These are phyloP conservation scores for Fonsecaea nubica DNA, from an alignment of 2,329 filamentous ascomycete species.

Conservation along the genomic window DNA sequence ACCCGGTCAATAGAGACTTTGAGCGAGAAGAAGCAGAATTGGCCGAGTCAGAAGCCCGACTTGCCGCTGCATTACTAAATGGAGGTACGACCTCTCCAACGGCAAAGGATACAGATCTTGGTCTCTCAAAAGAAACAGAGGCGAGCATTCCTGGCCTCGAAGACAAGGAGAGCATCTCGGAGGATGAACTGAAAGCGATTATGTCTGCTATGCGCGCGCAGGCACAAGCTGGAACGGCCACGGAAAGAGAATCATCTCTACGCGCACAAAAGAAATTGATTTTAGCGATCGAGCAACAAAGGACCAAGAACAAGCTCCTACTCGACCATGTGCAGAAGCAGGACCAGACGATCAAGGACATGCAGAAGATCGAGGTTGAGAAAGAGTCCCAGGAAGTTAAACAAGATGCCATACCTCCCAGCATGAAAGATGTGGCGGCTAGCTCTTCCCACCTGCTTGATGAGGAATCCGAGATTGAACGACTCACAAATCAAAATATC, in stretches of 20 bases:
- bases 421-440: constrained; percentile 26
- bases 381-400: constrained; percentile 15
- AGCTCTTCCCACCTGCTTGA: constrained; percentile 4
- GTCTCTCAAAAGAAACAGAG: constrained; percentile 7
- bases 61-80: constrained; percentile 37
- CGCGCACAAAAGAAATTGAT: constrained; percentile 40
- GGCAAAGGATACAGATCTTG: constrained; percentile 7
- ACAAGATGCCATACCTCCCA: constrained; percentile 21
- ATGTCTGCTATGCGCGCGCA: constrained; percentile 41
- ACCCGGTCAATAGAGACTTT: constrained; percentile 31
- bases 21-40: constrained; percentile 38
- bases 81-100: constrained; percentile 17
- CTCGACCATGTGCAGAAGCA: constrained; percentile 37
- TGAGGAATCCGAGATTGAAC: constrained; percentile 33
- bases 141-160: constrained; percentile 8
- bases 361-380: constrained; percentile 30
- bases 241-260: constrained; percentile 34
- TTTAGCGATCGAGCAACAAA: constrained; percentile 35
- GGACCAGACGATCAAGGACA: constrained; percentile 32
- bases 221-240: constrained; percentile 34
- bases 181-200: constrained; percentile 40
- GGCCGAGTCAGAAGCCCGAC: constrained; percentile 35
- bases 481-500: constrained; percentile 31
- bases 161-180: constrained; percentile 33
- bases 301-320: constrained; percentile 35